Base-by-base conservation (phyloP, 1,284 basidiomycete genomes). In the Cutaneotrichosporon cyanovorans region DNA sequence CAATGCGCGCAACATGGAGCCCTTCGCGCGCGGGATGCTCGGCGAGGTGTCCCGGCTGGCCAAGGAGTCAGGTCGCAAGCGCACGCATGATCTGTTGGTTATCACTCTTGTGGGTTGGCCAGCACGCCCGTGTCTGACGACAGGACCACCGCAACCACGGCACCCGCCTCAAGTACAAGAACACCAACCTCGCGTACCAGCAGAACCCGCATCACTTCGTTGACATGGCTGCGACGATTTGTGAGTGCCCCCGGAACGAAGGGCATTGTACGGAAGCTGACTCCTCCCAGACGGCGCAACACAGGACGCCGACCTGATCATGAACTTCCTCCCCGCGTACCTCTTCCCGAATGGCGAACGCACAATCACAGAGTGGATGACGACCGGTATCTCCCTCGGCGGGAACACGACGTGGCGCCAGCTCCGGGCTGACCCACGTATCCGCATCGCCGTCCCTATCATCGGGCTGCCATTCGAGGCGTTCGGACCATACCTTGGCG, bases 121-220 rank as follows among this genome's bases (percentile, higher is more conserved):
- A 16, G n/a, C n/a, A n/a, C n/a, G n/a, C n/a, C n/a, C n/a, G n/a
- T n/a, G n/a, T n/a, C n/a, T 40, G 30, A 40, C 22, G 19, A 9
- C 53, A 87, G 85, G 85, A 88, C 57, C 84, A 86, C 56, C 76
- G 85, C 3, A 87, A 87, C 59, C 86, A 88, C 54, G 86, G 85
- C 6, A 65, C 67, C 37, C 73, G 86, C 25, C 61, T 80, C 12
- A 65, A 80, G 3, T 73, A 81, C 42, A 57, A 68, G 18, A 68
- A 63, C 18, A 75, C 77, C 14, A 86, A 86, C 60, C 60, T 77
- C 21, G 75, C 72, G 2, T 86, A 81, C 77, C 75, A 73, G 42
- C 67, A 76, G 53, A 87, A 87, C 56, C 74, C 77, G 18, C 71
- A 73, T 2, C 85, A 88, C 73, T 57, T 70, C 19, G 38, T 82